phyloP scores from a whole-genome alignment of 768 basidiomycete genomes.

The Rhodotorula toruloides region DNA sequence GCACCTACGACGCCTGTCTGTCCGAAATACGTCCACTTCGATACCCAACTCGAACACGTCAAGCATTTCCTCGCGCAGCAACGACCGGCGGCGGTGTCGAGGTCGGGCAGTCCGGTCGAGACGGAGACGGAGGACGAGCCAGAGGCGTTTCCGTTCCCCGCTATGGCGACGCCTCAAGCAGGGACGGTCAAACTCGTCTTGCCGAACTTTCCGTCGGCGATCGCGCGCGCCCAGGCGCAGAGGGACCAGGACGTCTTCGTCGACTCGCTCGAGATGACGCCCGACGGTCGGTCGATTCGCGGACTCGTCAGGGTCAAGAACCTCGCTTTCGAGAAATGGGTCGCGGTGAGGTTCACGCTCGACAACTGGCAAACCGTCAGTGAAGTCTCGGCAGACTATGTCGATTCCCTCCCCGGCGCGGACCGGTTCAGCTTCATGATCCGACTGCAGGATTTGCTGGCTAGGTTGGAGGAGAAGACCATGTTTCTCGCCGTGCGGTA shows the following conservation, averaged over 20 bases:
- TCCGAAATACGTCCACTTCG: slow-evolving; percentile 85
- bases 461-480: slow-evolving; percentile 72
- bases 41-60: slow-evolving; percentile 83
- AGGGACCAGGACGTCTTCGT: slow-evolving; percentile 45
- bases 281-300: slow-evolving; percentile 54
- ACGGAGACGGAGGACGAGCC: slow-evolving; percentile 56
- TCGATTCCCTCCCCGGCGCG: slow-evolving; percentile 50
- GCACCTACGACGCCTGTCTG: slow-evolving; percentile 72
- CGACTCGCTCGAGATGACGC: slow-evolving; percentile 49
- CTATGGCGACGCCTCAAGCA: slow-evolving; percentile 39
- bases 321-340: slow-evolving; percentile 76
- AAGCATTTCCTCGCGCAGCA: slow-evolving; percentile 92
- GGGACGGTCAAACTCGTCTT: slow-evolving; percentile 56
- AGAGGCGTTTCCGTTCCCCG: slow-evolving; percentile 48
- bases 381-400: slow-evolving; percentile 76
- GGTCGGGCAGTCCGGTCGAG: slow-evolving; percentile 69
- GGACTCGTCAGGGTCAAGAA: slow-evolving; percentile 77
- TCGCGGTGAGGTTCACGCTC: slow-evolving; percentile 84
- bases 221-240: background rate
- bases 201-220: slow-evolving; percentile 61
- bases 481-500: slow-evolving; percentile 68
- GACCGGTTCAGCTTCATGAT: slow-evolving; percentile 76
- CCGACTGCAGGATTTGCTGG: slow-evolving; percentile 68
- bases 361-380: slow-evolving; percentile 95
- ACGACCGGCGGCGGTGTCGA: slow-evolving; percentile 85